These are phyloP conservation scores for Phytophthora quininea DNA, from an alignment of 352 stramenopile species.

Conservation along the genomic window DNA sequence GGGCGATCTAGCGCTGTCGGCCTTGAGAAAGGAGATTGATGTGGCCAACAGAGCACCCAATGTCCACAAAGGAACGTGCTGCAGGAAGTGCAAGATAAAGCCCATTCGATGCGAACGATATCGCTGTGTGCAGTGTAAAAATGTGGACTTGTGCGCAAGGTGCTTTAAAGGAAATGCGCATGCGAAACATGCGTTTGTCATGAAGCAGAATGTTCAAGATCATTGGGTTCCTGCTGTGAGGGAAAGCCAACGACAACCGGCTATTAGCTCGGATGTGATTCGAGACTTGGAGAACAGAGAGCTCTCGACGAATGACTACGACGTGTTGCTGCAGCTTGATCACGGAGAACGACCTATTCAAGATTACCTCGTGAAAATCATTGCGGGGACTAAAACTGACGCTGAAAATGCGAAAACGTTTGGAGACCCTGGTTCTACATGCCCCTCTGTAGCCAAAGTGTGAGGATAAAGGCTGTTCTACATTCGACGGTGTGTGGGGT, in stretches of 20 bases:
- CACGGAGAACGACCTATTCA: conserved; percentile 61
- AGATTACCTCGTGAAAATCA: conserved; percentile 65
- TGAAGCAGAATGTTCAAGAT: conserved; percentile 69
- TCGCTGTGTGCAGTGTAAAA: conserved; percentile 82
- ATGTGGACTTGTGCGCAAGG: conserved; percentile 70
- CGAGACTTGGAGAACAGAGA: conserved; percentile 73
- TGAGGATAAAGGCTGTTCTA: conserved; percentile 64
- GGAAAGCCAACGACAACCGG: conserved; percentile 24
- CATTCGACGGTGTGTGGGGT: conserved; percentile 63
- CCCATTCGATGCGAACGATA: conserved; percentile 82
- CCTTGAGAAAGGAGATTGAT: conserved; percentile 78
- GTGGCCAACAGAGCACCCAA: conserved; percentile 73
- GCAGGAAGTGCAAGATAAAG: conserved; percentile 79
- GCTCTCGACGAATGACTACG: conserved; percentile 86
- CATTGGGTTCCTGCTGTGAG: conserved; percentile 62
- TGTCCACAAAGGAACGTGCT: conserved; percentile 69
- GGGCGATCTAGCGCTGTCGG: conserved; percentile 63
- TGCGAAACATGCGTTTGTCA: conserved; percentile 70
- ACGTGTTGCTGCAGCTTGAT: conserved; percentile 76
- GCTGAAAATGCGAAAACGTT: conserved; percentile 61
- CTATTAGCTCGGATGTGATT: conserved; percentile 50
- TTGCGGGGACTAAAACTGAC: conserved; percentile 50
- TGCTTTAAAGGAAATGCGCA: conserved; percentile 80
- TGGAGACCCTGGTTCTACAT: conserved; percentile 41
- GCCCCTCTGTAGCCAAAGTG: conserved; percentile 66